Percentiles rank a stretch among this genome's conserved stretches.
These are phyloP conservation scores for Saturnispora bothae DNA, from an alignment of 805 yeast genomes.

Conservation along the genomic window DNA sequence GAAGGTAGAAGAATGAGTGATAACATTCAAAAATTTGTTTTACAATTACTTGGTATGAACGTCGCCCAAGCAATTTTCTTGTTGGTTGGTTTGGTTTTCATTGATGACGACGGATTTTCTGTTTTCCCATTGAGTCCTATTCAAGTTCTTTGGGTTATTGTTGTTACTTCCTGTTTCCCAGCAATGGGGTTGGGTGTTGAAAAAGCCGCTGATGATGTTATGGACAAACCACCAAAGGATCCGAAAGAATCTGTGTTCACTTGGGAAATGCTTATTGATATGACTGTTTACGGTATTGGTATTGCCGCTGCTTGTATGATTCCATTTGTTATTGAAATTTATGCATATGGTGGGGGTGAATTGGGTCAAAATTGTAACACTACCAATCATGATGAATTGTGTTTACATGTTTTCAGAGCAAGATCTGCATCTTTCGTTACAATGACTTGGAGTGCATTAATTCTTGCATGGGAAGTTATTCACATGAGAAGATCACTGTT, in stretches of 20 bases:
- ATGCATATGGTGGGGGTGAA: constrained; percentile 53
- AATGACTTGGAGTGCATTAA: constrained; percentile 78
- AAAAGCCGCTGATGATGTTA: constrained; percentile 50
- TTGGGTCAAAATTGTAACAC: constrained; percentile 57
- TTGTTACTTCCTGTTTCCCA: constrained; percentile 71
- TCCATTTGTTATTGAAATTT: constrained; percentile 55
- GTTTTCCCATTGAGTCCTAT: constrained; percentile 79
- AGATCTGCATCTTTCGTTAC: constrained; percentile 70
- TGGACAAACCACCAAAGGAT: constrained; percentile 55
- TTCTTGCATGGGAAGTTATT: constrained; percentile 78
- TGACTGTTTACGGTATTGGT: constrained; percentile 61
- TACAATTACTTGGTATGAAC: constrained; percentile 63
- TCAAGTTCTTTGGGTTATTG: constrained; percentile 71
- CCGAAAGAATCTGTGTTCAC: constrained; percentile 49
- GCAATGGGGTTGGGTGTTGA: constrained; percentile 77
- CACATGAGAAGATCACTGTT: constrained; percentile 63
- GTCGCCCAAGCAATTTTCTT: constrained; percentile 61
- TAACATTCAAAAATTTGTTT: constrained; percentile 67
- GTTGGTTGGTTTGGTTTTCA: constrained; percentile 64
- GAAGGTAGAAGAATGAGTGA: constrained; percentile 75
- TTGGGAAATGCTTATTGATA: constrained; percentile 56
- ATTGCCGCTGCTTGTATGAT: constrained; percentile 64
- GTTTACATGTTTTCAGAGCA: constrained; percentile 59
- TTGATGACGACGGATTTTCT: constrained; percentile 50
- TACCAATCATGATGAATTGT: constrained; percentile 30